Base-by-base conservation (phyloP, 352 stramenopile species). In the Pythium insidiosum region DNA sequence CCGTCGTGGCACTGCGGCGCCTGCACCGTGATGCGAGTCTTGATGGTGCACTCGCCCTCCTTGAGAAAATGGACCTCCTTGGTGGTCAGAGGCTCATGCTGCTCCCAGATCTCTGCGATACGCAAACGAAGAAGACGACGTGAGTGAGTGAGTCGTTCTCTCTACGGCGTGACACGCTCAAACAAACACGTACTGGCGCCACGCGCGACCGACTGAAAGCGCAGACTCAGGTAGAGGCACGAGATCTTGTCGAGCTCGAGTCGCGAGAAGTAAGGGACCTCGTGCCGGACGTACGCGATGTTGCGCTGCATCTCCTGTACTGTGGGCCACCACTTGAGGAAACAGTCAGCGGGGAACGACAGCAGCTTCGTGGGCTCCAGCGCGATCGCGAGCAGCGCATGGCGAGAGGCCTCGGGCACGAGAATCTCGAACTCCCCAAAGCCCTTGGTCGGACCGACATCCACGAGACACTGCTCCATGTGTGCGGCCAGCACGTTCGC, bases 361-460 rank as follows among this genome's bases (percentile, higher is more conserved):
- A 86, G 53, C 18, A 85, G 47, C 10, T 72, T 81, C 5, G 62
- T 66, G 5, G 60, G 46, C 29, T 83, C 73, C 16, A 73, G 42
- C 20, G 69, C 68, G 9, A 79, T 33, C 20, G 73, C 69, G n/a
- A 63, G 41, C 6, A 75, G 53, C 24, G 66, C 50, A 3, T 54
- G 38, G 3, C 52, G 50, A 6, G 52, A 53, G 5, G 56, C 46
- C 1, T 80, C 63, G 10, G 59, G 58, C 4, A 78, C 43, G 26
- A 83, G 66, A 13, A 85, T 62, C 40, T 81, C 66, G 29, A 85
- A 81, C 38, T 85, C 73, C 4, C 73, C 73, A 55, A 85, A 83
- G n/a, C 73, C 70, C 12, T 63, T 46, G 15, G 66, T 63, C 2
- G 49, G 28, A 0, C 26, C 19, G 19, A 85, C 44, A 19, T 83